Percentiles rank a stretch among this genome's conserved stretches.
Conservation (phyloP, 495 filamentous ascomycete genomes). For the Penicillium steckii region DNA sequence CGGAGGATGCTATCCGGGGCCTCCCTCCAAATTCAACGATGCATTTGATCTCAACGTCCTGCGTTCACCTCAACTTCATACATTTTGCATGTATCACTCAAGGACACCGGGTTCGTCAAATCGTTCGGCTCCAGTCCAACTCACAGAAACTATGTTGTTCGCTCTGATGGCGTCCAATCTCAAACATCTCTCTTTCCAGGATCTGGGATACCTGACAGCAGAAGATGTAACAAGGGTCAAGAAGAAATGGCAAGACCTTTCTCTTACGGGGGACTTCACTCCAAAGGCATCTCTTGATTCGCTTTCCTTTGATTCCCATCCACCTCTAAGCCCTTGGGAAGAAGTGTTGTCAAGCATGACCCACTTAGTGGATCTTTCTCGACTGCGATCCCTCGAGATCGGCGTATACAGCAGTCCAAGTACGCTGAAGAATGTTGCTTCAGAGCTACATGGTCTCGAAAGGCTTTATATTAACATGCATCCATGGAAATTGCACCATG, state of each 20-base stretch:
- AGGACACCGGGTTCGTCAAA: not conserved
- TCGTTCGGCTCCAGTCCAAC: not conserved
- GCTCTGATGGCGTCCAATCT: not conserved
- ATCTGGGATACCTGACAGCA: not conserved
- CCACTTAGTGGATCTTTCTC: not conserved
- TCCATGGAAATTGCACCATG: not conserved
- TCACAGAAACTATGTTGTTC: not conserved
- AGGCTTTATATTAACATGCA: not conserved
- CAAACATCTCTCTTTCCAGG: not conserved
- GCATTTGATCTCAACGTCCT: not conserved
- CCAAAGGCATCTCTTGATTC: not conserved
- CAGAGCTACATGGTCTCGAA: not conserved
- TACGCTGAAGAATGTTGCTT: not conserved
- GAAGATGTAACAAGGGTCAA: not conserved
- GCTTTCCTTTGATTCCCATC: slow-evolving; percentile 1
- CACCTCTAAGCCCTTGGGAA: not conserved
- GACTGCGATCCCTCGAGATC: not conserved
- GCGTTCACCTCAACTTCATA: not conserved
- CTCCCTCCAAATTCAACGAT: not conserved
- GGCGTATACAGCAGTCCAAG: not conserved
- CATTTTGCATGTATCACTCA: not conserved
- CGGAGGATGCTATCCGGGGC: not conserved
- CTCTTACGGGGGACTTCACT: not conserved
- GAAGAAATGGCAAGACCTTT: not conserved
- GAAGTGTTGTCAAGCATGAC: not conserved